Conservation (phyloP, 2,329 filamentous ascomycete species). For the Colletotrichum neosansevieriae region DNA sequence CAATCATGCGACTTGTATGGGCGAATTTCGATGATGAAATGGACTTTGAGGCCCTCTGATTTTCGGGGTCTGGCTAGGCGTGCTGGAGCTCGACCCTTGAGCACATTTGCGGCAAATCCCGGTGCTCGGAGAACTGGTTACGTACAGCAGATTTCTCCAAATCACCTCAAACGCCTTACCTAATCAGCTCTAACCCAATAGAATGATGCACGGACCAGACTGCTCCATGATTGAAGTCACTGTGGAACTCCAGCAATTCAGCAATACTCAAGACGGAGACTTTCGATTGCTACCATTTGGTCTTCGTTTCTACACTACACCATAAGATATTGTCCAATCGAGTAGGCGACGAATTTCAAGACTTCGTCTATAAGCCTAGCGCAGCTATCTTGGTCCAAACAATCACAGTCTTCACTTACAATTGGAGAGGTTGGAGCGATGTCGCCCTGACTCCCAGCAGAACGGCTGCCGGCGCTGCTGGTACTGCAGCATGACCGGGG, state of each 20-base stretch:
- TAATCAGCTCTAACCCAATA: background rate
- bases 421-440: constrained; percentile 21
- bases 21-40: constrained; percentile 40
- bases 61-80: constrained; percentile 29
- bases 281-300: too few species aligned
- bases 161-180: background rate
- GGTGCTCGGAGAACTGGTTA: background rate
- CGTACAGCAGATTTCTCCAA: background rate
- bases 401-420: background rate
- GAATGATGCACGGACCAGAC: constrained; percentile 1
- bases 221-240: background rate
- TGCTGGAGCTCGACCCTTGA: constrained; percentile 31
- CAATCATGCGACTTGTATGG: constrained; percentile 24
- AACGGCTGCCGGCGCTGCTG: constrained; percentile 6
- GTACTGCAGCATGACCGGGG: constrained; percentile 15
- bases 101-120: constrained; percentile 34
- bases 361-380: too few species aligned
- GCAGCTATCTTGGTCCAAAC: background rate
- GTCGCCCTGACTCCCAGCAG: constrained; percentile 26
- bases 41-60: constrained; percentile 28
- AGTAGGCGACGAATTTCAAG: too few species aligned
- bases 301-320: too few species aligned
- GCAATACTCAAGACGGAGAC: background rate
- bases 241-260: background rate
- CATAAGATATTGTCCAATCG: too few species aligned